Percentiles rank a stretch among this genome's conserved stretches.
Evolutionary conservation across 1,284 basidiomycete genomes (phyloP).

Genomic region (Leccinum variabile): DNA sequence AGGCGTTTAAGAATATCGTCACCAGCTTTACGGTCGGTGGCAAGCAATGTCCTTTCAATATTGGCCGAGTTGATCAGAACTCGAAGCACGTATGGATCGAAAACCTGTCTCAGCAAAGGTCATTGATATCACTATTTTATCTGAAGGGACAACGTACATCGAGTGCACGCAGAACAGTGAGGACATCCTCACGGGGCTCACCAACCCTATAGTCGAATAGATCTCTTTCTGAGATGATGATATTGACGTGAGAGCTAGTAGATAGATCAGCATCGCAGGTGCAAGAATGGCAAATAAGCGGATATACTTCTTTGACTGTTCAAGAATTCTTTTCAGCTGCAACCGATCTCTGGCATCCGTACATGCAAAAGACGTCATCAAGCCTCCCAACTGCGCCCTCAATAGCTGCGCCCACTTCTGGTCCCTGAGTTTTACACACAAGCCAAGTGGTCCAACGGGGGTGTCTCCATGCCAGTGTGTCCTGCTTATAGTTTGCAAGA

Average conservation of each 20-base stretch:
- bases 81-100: conserved; percentile 74
- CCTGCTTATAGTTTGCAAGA: conserved; percentile 58
- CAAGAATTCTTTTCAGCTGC: conserved; percentile 63
- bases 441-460: conserved; percentile 88
- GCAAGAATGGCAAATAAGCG: neutral
- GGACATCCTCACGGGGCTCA: conserved; percentile 57
- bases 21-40: conserved; percentile 58
- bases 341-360: conserved; percentile 70
- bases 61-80: conserved; percentile 73
- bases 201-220: conserved; percentile 74
- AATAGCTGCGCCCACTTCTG: conserved; percentile 67
- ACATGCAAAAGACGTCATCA: conserved; percentile 77
- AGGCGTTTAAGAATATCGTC: conserved; percentile 52
- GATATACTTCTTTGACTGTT: conserved; percentile 56
- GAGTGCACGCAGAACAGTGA: conserved; percentile 84
- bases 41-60: conserved; percentile 78
- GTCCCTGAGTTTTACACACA: conserved; percentile 77
- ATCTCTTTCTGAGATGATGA: conserved; percentile 71
- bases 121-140: conserved; percentile 2
- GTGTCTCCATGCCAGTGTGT: conserved; percentile 64
- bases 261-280: conserved; percentile 26
- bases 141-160: conserved; percentile 50
- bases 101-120: conserved; percentile 51
- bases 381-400: conserved; percentile 59
- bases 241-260: conserved; percentile 39